Conservation (phyloP, 352 stramenopile species). For the Phytophthora brassicae region DNA sequence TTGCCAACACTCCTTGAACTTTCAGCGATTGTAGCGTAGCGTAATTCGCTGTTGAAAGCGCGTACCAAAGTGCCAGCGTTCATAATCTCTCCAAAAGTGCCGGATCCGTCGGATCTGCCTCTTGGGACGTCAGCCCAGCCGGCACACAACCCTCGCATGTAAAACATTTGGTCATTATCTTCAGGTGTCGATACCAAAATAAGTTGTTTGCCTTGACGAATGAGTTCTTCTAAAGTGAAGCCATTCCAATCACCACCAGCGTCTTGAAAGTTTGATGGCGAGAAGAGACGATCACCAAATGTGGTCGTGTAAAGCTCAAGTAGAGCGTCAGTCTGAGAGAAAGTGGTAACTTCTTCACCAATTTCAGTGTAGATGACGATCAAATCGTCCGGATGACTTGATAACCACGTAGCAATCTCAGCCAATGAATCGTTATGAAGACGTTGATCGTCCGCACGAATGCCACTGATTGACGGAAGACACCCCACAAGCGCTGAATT, state of each 20-base stretch:
- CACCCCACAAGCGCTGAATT: conserved; percentile 59
- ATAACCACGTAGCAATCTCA: conserved; percentile 63
- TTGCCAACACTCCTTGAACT: conserved; percentile 23
- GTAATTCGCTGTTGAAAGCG: conserved; percentile 47
- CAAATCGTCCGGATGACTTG: conserved; percentile 42
- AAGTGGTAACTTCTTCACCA: conserved; percentile 42
- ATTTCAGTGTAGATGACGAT: conserved; percentile 65
- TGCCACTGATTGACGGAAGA: conserved; percentile 74
- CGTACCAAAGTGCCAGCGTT: conserved; percentile 51
- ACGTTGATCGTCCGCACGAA: conserved; percentile 58
- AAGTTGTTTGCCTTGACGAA: conserved; percentile 52
- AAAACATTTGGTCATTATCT: conserved; percentile 61
- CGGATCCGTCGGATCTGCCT: conserved; percentile 16
- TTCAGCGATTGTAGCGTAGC: conserved; percentile 57
- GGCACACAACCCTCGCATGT: conserved; percentile 46
- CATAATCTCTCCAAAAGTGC: conserved; percentile 41
- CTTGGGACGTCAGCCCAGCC: conserved; percentile 47
- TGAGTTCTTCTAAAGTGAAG: conserved; percentile 52
- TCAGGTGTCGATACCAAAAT: conserved; percentile 47
- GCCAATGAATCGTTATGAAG: conserved; percentile 51
- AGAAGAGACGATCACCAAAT: conserved; percentile 59
- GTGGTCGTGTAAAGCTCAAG: conserved; percentile 45
- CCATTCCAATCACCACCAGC: conserved; percentile 43
- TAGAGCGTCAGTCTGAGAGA: conserved; percentile 47
- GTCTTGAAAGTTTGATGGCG: conserved; percentile 40